Evolutionary conservation across 139 green algal species (phyloP).

Genomic region (Gonium pectorale): DNA sequence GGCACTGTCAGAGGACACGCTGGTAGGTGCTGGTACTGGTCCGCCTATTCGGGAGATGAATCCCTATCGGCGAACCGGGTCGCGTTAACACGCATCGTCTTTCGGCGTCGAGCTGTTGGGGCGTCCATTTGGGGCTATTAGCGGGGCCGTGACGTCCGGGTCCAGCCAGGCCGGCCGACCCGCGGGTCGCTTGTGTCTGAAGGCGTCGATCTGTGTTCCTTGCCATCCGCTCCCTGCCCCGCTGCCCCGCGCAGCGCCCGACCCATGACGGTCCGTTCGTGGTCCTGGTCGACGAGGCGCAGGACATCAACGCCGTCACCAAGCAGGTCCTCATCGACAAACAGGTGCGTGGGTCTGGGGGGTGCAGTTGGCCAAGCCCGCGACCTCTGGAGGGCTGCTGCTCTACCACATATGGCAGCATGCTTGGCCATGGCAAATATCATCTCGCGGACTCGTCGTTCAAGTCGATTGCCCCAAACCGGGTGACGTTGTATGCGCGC

Average conservation of each 20-base stretch:
- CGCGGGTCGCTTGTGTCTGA: background rate
- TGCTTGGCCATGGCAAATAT: background rate
- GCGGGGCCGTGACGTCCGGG: background rate
- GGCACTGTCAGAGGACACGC: background rate
- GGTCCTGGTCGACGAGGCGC: background rate
- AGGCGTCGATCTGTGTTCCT: background rate
- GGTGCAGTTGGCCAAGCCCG: background rate
- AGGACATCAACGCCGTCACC: conserved; percentile 1
- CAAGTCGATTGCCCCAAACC: background rate
- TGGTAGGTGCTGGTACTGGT: background rate
- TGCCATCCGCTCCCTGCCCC: no score
- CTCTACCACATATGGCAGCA: background rate
- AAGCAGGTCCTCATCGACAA: background rate
- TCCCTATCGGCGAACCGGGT: no score
- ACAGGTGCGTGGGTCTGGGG: background rate
- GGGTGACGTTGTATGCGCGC: background rate
- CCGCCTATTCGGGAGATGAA: no score
- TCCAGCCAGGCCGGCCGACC: background rate
- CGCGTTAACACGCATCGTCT: no score
- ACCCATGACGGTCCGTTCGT: background rate
- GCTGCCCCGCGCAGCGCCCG: no score
- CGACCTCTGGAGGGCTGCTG: background rate
- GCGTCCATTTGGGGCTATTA: background rate
- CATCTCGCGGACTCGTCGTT: background rate
- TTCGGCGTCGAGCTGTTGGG: no score